phyloP scores from a whole-genome alignment of 495 filamentous ascomycete species.

The Tuber borchii region DNA sequence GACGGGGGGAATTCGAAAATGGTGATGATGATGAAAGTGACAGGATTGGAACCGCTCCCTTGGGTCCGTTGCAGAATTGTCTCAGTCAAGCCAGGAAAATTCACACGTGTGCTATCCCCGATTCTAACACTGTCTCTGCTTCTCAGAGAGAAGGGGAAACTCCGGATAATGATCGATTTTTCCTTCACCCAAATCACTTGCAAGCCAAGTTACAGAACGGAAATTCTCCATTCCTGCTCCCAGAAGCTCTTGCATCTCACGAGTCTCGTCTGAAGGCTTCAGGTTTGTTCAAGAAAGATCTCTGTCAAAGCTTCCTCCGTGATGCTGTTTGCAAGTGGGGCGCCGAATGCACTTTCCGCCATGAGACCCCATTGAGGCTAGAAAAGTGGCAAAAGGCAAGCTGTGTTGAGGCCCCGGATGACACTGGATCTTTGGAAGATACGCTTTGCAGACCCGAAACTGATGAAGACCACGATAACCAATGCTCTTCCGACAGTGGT shows the following conservation, averaged over 20 bases:
- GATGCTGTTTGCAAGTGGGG: conserved; percentile 10
- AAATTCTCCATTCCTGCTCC: neutral
- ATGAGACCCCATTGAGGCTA: conserved; percentile 6
- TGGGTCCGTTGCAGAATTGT: neutral
- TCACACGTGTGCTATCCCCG: neutral
- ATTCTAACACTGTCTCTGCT: neutral
- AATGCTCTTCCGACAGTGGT: neutral
- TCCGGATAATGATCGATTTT: neutral
- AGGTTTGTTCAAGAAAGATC: neutral
- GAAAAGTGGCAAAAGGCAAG: neutral
- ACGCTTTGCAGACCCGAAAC: neutral
- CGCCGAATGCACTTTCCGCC: conserved; percentile 11
- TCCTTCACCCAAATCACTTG: conserved; percentile 2
- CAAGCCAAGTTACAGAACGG: neutral
- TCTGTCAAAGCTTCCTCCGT: neutral
- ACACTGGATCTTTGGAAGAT: neutral
- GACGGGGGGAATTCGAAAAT: neutral
- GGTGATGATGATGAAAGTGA: conserved; percentile 1
- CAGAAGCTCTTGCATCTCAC: neutral
- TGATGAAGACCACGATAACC: neutral
- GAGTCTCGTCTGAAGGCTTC: conserved; percentile 3
- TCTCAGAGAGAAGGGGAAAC: neutral
- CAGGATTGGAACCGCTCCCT: neutral
- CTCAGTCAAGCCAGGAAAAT: neutral
- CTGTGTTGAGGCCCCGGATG: neutral